A percentile compares a stretch with the other conserved stretches of the same genome.
phyloP scores from a whole-genome alignment of 2,329 filamentous ascomycete species.

The Aspergillus pseudoterreus region DNA sequence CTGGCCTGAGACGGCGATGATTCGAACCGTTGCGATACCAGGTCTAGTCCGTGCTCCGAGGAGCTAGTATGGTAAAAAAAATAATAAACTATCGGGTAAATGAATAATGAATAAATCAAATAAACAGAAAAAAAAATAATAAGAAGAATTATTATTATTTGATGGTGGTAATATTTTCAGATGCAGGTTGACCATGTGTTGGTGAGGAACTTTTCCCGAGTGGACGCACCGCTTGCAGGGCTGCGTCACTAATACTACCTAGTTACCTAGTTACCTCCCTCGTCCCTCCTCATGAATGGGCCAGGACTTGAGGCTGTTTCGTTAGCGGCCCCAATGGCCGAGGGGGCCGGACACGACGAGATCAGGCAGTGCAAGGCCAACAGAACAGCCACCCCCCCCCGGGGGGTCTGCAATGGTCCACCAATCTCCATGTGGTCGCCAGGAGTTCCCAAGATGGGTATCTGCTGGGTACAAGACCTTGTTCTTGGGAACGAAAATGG shows the following conservation, averaged over 20 bases:
- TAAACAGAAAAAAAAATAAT: neutral
- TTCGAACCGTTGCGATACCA: slow-evolving; percentile 21
- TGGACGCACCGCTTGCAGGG: slow-evolving; percentile 17
- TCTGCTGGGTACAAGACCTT: neutral
- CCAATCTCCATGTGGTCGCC: slow-evolving; percentile 12
- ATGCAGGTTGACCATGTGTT: slow-evolving; percentile 21
- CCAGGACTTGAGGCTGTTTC: slow-evolving; percentile 17
- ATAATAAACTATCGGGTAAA: neutral
- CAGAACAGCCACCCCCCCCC: neutral
- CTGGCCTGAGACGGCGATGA: slow-evolving; percentile 8
- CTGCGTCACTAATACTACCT: slow-evolving; percentile 18
- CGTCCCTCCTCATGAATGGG: too few species aligned
- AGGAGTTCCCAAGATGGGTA: neutral
- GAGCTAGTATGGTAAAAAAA: neutral
- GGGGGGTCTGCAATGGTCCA: neutral
- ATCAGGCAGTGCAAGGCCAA: neutral
- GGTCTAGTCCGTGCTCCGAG: slow-evolving; percentile 17
- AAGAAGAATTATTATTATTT: slow-evolving; percentile 1
- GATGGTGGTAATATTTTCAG: slow-evolving; percentile 5
- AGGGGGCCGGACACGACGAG: slow-evolving; percentile 12
- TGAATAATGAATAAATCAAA: neutral
- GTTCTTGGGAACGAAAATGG: too few species aligned
- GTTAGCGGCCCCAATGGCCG: slow-evolving; percentile 17
- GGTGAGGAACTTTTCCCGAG: slow-evolving; percentile 21
- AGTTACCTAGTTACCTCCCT: slow-evolving; percentile 7